phyloP scores from a whole-genome alignment of 208 protist genomes.

The Trypanosoma brucei region DNA sequence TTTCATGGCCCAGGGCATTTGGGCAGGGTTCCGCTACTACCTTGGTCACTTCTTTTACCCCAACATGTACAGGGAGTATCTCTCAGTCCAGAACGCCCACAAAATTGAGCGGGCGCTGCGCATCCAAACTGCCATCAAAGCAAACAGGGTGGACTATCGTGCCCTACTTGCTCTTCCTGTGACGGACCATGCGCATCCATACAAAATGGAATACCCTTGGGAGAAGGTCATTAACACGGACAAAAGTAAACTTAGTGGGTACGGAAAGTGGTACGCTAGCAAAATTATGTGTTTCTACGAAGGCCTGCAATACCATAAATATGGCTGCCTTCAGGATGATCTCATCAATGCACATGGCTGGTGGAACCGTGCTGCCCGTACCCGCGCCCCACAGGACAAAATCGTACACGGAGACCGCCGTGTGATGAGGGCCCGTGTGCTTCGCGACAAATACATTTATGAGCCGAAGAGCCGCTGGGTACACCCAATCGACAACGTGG shows the following conservation, averaged over 20 bases:
- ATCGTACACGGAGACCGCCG: constrained; percentile 81
- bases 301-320: constrained; percentile 85
- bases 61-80: constrained; percentile 87
- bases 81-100: constrained; percentile 86
- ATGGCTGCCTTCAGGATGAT: constrained; percentile 86
- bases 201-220: constrained; percentile 92
- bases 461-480: constrained; percentile 88
- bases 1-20: constrained; percentile 83
- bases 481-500: constrained; percentile 87
- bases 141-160: constrained; percentile 90
- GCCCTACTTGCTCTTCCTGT: constrained; percentile 86
- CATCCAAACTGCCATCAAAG: constrained; percentile 88
- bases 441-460: constrained; percentile 91
- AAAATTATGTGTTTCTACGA: constrained; percentile 92
- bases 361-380: constrained; percentile 86
- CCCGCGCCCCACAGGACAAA: constrained; percentile 83
- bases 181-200: constrained; percentile 89
- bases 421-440: constrained; percentile 81
- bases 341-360: constrained; percentile 87
- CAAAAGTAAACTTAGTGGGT: constrained; percentile 65
- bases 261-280: constrained; percentile 86
- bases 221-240: constrained; percentile 87
- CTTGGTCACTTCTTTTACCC: constrained; percentile 89
- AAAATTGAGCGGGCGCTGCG: constrained; percentile 85
- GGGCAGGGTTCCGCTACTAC: constrained; percentile 84